Base-by-base conservation (phyloP, 176 grass and related monocot species). In the Secale cereale region DNA sequence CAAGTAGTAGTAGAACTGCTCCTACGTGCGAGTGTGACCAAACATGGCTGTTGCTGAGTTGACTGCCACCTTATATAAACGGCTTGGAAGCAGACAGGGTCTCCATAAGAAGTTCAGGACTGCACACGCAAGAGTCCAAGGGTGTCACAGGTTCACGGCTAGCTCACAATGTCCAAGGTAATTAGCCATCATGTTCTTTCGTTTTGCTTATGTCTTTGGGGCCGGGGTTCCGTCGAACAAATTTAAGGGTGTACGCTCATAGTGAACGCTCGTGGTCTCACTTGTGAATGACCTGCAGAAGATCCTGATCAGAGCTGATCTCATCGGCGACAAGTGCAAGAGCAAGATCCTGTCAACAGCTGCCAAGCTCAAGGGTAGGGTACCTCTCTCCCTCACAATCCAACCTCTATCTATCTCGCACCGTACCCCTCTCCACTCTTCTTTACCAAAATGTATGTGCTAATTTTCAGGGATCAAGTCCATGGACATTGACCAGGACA, bases 361-460 rank as follows among this genome's bases (percentile, higher is more conserved):
- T 15, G 83, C 89, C 86, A 82, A 40, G 79, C 40, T 89, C 35
- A 2, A 41, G 36, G 92, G 92, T 81, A 41, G 36, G 92, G 92
- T 81, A 82, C 17, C 19, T 82, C 5, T 10, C 22, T 32, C 2
- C 41, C 50, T 78, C 45, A 19, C 31, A 3, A 45, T 45, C 41
- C 41, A 45, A 45, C 41, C 41, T 45, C 22, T 68, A 2, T 33
- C 20, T 28, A 8, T 74, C 23, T 10, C n/a, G 10, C 20, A 39
- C 6, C 40, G 40, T 11, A 43, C 40, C 40, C 40, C 40, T 43
- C 40, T 43, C 11, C 40, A 43, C 40, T 43, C 40, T 43, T 43
- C 11, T 43, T 43, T 43, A 43, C 40, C 11, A 43, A 43, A 43
- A 43, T 43, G 40, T 43, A 43, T 43, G 40, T 43, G 13, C 40